Base-by-base conservation (phyloP, 164 flowering plant species). In the Amborella trichopoda region DNA sequence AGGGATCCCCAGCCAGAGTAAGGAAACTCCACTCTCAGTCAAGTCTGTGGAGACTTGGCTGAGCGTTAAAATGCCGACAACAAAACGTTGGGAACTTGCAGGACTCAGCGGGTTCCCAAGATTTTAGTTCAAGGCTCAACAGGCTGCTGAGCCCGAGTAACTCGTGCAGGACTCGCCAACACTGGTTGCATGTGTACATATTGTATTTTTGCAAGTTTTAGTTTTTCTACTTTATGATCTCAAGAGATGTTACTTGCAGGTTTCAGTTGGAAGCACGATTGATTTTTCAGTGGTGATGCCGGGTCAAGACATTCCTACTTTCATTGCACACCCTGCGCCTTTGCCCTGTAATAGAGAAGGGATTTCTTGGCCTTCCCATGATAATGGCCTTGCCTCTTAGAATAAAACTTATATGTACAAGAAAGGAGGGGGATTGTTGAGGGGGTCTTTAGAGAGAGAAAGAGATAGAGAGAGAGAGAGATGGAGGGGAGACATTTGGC, bases 231-330 rank as follows among this genome's bases (percentile, higher is more conserved):
- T 40, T 40, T 14, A 14, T 19, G 2, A 26, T 19, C 25, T 42
- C 20, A 46, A 25, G n/a, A 42, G 21, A 3, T 26, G 20, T 49
- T 48, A 26, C 18, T 60, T 49, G 41, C 78, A 87, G 90, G 77
- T 63, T 22, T 22, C 74, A 12, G 22, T 68, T 23, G 39, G 68
- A 4, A 67, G 63, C 34, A 61, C 77, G 16, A 52, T 71, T 0
- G 86, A 78, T 60, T 68, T 78, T 60, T 78, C 95, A 10, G 90
- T 89, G 1, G 16, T 82, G 76, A 89, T 89, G 97, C 95, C 97
- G 5, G 97, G 95, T 28, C 76, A 78, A 55, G 51, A 61, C 2
- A 58, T 58, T 53, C 95, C 95, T 1, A 82, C 95, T 38, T 76
- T 62, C 76, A 76, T 89, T 40, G 97, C 97, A 1, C 79, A 78